These are phyloP conservation scores for Agastache rugosa DNA, from an alignment of 257 asterid species.

Conservation along the genomic window DNA sequence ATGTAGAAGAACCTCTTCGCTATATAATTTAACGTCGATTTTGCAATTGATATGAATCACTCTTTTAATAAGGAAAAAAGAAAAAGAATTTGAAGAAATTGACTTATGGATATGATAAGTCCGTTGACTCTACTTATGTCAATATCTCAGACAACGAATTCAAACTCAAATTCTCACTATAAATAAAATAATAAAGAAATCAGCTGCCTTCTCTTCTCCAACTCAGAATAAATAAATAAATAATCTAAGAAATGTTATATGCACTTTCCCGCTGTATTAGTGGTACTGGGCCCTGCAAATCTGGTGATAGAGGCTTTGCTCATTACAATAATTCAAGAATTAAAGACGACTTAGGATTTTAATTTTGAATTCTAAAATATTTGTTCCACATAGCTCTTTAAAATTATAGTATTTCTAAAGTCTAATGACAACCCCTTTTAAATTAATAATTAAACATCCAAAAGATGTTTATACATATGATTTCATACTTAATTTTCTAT, in stretches of 20 bases:
- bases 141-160: background rate
- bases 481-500: too few species aligned
- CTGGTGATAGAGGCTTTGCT: background rate
- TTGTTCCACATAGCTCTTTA: too few species aligned
- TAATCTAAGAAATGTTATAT: background rate
- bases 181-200: background rate
- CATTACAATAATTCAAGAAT: background rate
- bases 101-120: background rate
- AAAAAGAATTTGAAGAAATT: background rate
- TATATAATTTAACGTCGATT: background rate
- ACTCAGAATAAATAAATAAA: background rate
- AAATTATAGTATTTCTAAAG: too few species aligned
- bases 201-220: background rate
- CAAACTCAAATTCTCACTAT: background rate
- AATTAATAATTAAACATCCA: background rate
- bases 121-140: slow-evolving; percentile 22
- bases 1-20: background rate
- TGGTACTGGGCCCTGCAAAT: slow-evolving; percentile 18
- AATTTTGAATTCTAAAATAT: background rate
- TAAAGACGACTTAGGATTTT: background rate
- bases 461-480: background rate
- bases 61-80: background rate
- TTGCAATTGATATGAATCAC: background rate
- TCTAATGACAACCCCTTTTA: background rate
- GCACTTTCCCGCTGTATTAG: slow-evolving; percentile 28